Base-by-base conservation (phyloP, 768 basidiomycete genomes). In the Russula griseocarnosa region DNA sequence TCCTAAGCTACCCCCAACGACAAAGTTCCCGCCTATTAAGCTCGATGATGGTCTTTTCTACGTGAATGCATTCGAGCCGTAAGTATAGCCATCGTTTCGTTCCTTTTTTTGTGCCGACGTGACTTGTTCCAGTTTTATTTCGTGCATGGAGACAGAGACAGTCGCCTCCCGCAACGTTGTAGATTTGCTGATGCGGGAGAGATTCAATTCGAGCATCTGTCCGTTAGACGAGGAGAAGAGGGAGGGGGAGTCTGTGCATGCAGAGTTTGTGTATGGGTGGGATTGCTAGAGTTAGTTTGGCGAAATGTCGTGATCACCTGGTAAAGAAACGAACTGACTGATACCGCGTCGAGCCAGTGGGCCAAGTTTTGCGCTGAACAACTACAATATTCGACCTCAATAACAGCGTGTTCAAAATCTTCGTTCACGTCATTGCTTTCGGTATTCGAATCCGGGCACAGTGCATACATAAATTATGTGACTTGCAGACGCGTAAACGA, bases 1-100 rank as follows among this genome's bases (percentile, higher is more conserved):
- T 73, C 90, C 90, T 18, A 78, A 83, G 54, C 80, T 93, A 18
- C 82, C 82, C 3, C 87, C 92, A 6, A 87, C 83, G 7, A 72
- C 75, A 5, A 71, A 72, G 14, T 94, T 92, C 75, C 86, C 94
- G 36, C 87, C 92, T 2, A 79, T 96, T 61, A 86, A 85, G 73
- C 83, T 94, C 22, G 46, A 47, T 47, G 46, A 47, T 47, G 46
- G 90, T 4, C 78, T 97, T 50, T 96, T 92, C 77, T 98, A 98
- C 70, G 87, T 94, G 52, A 96, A 94, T 68, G 85, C 90, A 1
- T 90, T 97, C 67, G 96, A 98, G 77, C 87, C 92, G 84, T 90
- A 76, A 70, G 87, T 83, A 24, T 9, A 30, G 8, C 22, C 8
- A 14, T 34, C 6, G 14, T 58, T 52, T 16, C 58, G 55, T 59